phyloP scores from a whole-genome alignment of 768 basidiomycete species.

The Psilocybe subaeruginosa region DNA sequence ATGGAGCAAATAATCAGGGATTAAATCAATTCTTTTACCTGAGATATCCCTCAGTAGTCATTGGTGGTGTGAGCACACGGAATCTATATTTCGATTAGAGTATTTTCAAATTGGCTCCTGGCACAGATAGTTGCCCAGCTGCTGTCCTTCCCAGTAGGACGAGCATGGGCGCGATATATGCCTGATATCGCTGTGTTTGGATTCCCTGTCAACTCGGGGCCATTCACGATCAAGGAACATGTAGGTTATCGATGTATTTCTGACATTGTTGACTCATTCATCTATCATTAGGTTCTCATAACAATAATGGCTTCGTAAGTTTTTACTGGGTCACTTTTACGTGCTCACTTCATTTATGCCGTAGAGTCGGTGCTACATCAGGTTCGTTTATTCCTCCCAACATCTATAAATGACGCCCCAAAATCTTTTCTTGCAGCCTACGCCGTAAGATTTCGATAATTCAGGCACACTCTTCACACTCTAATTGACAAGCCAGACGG shows the following conservation, averaged over 20 bases:
- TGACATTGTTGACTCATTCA: not conserved
- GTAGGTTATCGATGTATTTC: not conserved
- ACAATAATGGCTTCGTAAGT: slow-evolving; percentile 32
- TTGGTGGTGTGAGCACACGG: slow-evolving; percentile 32
- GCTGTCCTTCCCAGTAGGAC: slow-evolving; percentile 70
- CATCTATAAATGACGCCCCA: not conserved
- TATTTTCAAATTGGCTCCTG: not conserved
- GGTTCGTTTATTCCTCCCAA: not conserved
- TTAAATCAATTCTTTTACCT: slow-evolving; percentile 56
- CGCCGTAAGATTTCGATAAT: not conserved
- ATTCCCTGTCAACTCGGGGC: slow-evolving; percentile 68
- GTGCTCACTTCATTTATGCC: not conserved
- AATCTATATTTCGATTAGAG: not conserved
- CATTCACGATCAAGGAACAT: slow-evolving; percentile 75
- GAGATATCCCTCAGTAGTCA: slow-evolving; percentile 38
- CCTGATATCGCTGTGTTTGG: slow-evolving; percentile 60
- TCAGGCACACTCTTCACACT: too few species aligned
- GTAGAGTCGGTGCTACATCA: slow-evolving; percentile 5
- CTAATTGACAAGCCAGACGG: slow-evolving; percentile 36
- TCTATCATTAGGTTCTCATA: slow-evolving; percentile 33
- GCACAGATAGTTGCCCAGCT: slow-evolving; percentile 64
- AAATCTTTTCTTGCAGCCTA: not conserved
- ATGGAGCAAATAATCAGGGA: slow-evolving; percentile 55
- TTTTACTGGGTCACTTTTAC: not conserved
- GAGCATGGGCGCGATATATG: slow-evolving; percentile 49